Conservation (phyloP, 2,329 filamentous ascomycete species). For the Blastomyces parvus region DNA sequence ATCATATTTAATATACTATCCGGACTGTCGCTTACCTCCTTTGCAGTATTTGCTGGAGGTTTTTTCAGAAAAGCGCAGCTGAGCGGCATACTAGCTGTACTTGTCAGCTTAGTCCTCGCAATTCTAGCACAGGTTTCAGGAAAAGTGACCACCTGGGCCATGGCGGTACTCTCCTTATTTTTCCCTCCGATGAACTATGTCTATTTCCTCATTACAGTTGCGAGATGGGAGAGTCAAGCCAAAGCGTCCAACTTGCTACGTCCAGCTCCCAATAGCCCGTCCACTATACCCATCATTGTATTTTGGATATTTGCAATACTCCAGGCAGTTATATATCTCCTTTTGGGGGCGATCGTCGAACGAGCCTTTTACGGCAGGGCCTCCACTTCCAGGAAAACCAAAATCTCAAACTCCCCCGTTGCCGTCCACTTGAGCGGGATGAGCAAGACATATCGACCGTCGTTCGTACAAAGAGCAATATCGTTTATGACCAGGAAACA, state of each 20-base stretch:
- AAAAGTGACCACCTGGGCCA: slow-evolving; percentile 45
- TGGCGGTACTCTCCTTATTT: slow-evolving; percentile 61
- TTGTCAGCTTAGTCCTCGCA: slow-evolving; percentile 64
- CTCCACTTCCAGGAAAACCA: slow-evolving; percentile 46
- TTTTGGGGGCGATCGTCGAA: slow-evolving; percentile 67
- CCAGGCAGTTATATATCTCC: slow-evolving; percentile 68
- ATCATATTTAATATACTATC: slow-evolving; percentile 64
- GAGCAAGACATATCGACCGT: slow-evolving; percentile 67
- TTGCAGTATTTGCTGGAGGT: slow-evolving; percentile 69
- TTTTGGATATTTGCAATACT: slow-evolving; percentile 69
- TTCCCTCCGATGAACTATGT: slow-evolving; percentile 86
- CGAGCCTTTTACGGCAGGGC: slow-evolving; percentile 65
- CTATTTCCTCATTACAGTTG: slow-evolving; percentile 65
- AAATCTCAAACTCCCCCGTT: slow-evolving; percentile 24
- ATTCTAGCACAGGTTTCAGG: slow-evolving; percentile 71
- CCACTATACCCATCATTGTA: slow-evolving; percentile 60
- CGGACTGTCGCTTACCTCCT: slow-evolving; percentile 69
- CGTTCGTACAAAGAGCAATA: slow-evolving; percentile 46
- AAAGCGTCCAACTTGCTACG: slow-evolving; percentile 52
- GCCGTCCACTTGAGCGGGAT: slow-evolving; percentile 65
- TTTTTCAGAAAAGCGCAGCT: slow-evolving; percentile 84
- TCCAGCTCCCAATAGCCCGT: slow-evolving; percentile 55
- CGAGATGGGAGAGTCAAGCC: slow-evolving; percentile 61
- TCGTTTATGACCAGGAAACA: slow-evolving; percentile 39
- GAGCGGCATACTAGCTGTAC: slow-evolving; percentile 69